phyloP scores from a whole-genome alignment of 1,139 yeast species.

The Saccharomyces hybrid region DNA sequence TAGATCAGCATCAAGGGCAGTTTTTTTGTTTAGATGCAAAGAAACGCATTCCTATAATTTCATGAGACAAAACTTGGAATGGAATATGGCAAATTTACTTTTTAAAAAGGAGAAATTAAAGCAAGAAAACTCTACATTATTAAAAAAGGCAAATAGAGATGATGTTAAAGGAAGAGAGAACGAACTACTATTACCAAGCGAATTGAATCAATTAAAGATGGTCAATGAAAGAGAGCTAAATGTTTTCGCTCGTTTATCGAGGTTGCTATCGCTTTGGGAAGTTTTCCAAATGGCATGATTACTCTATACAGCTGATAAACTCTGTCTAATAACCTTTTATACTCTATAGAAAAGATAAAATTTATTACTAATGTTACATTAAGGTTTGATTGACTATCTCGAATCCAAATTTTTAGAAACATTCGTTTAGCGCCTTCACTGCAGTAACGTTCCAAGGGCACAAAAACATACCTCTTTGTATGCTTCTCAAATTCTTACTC shows the following conservation, averaged over 20 bases:
- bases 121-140: slow-evolving; percentile 53
- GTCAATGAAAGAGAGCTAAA: slow-evolving; percentile 51
- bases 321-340: background rate
- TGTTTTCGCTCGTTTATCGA: slow-evolving; percentile 45
- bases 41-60: slow-evolving; percentile 43
- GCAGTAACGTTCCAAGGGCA: slow-evolving; percentile 37
- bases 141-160: slow-evolving; percentile 77
- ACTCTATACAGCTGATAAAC: slow-evolving; percentile 1
- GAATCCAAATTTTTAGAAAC: slow-evolving; percentile 15
- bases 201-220: slow-evolving; percentile 58
- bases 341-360: background rate
- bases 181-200: slow-evolving; percentile 65
- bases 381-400: background rate
- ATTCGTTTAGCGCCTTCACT: slow-evolving; percentile 21
- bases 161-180: slow-evolving; percentile 83
- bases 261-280: slow-evolving; percentile 49
- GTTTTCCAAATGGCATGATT: slow-evolving; percentile 36
- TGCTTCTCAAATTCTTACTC: slow-evolving; percentile 41
- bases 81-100: slow-evolving; percentile 60
- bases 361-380: background rate
- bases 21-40: slow-evolving; percentile 70
- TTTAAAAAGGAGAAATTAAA: slow-evolving; percentile 51
- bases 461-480: slow-evolving; percentile 53
- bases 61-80: slow-evolving; percentile 48
- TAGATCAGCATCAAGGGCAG: slow-evolving; percentile 84